A percentile compares a stretch with the other conserved stretches of the same genome.
Evolutionary conservation across 306 rosid species (phyloP).

Genomic region (peach (Prunus persica)): Prunus_persica_NCBIv2 NC_034009.1:7716001-7716500

Average conservation of each 20-base stretch:
- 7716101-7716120: too few relatives aligned
- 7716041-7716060: too few relatives aligned
- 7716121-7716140: too few relatives aligned
- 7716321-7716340: not conserved
- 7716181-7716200: not conserved
- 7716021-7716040: not conserved
- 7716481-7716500: conserved; percentile 29
- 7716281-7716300: too few relatives aligned
- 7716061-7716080: too few relatives aligned
- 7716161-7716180: too few relatives aligned
- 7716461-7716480: conserved; percentile 20
- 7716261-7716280: too few relatives aligned
- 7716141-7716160: too few relatives aligned
- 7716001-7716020: not conserved
- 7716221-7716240: not conserved
- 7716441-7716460: conserved; percentile 6
- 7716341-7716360: not conserved
- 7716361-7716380: not conserved
- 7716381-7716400: not conserved
- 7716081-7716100: too few relatives aligned
- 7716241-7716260: too few relatives aligned
- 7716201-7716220: not conserved
- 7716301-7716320: too few relatives aligned
- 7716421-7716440: conserved; percentile 18
- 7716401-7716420: not conserved